Evolutionary conservation across 352 stramenopile genomes (phyloP), one percentile per base, ranked within the genome.

Genomic region (Phytophthora agathidicida): DNA sequence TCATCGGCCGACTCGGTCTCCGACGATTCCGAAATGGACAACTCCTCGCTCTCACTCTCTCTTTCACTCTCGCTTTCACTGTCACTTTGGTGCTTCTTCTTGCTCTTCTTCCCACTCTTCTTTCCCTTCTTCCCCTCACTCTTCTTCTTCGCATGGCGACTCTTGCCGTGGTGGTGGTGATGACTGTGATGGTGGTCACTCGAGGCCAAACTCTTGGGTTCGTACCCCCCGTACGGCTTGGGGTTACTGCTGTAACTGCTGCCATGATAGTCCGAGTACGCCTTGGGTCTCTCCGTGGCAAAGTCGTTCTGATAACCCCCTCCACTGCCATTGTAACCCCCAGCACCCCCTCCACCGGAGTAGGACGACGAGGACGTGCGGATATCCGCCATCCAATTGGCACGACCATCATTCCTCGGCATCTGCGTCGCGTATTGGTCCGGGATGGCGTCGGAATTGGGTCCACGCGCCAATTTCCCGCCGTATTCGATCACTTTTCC

Each of bases 371-470:
- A 82, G 9, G 75, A 78, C 48, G 65, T 83, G 17, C 80, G 77
- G 48, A 90, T 90, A 51, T 90, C 78, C 0, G 78, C 80, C 80
- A 90, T 90, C 80, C 80, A 90, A 63, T 83, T 88, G 22, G 80
- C 80, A 35, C 80, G 80, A 58, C 80, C 80, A 59, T 90, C 80
- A 60, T 90, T 90, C 31, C 74, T 55, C 28, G 80, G 74, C 65
- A 77, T 69, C 19, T 87, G 64, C 39, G 63, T 51, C 22, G 46
- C 56, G 14, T 63, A 65, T 17, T 85, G 71, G 50, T 87, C 70
- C 13, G 74, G 60, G 43, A 88, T 81, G 17, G 73, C 54, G 53
- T 86, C 65, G 39, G 78, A 52, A 26, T 56, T 75, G 11, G 56
- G 64, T 2, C 69, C 72, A 24, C 77, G 75, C 17, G 75, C 75